These are phyloP conservation scores for Fusarium domesticum DNA, from an alignment of 2,329 filamentous ascomycete species.

Conservation along the genomic window DNA sequence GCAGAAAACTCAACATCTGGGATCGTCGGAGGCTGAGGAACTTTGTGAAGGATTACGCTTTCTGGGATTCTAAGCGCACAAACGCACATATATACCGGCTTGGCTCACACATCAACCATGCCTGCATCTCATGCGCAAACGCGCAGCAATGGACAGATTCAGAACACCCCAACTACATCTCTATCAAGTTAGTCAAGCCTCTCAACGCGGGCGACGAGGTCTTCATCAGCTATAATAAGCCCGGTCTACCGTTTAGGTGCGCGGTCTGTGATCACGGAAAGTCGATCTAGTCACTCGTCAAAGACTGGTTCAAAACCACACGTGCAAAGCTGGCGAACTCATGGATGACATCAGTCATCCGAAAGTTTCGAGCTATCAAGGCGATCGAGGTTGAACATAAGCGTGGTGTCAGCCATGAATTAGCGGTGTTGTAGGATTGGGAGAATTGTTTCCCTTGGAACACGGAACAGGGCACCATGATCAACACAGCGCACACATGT, in stretches of 20 bases:
- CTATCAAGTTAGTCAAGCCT: slow-evolving; percentile 8
- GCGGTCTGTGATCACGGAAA: slow-evolving; percentile 11
- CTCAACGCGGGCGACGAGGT: slow-evolving; percentile 34
- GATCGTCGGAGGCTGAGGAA: slow-evolving; percentile 12
- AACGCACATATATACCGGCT: slow-evolving; percentile 19
- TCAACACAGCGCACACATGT: not conserved
- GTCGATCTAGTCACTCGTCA: not conserved
- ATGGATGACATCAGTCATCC: not conserved
- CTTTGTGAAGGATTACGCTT: slow-evolving; percentile 29
- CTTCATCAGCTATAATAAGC: slow-evolving; percentile 37
- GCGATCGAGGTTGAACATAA: too few species aligned
- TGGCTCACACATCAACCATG: slow-evolving; percentile 33
- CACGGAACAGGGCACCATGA: not conserved
- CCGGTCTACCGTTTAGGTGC: slow-evolving; percentile 29
- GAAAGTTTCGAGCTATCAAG: too few species aligned
- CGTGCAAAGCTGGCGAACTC: not conserved
- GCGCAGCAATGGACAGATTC: slow-evolving; percentile 16
- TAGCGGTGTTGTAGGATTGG: too few species aligned
- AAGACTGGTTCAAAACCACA: not conserved
- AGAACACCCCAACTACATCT: slow-evolving; percentile 13
- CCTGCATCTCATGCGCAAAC: slow-evolving; percentile 32
- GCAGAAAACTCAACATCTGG: not conserved
- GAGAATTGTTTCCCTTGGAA: too few species aligned
- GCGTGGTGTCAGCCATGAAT: too few species aligned
- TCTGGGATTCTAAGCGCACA: slow-evolving; percentile 8